Base-by-base conservation (phyloP, 1,284 basidiomycete genomes). In the Marasmius oreades region DNA sequence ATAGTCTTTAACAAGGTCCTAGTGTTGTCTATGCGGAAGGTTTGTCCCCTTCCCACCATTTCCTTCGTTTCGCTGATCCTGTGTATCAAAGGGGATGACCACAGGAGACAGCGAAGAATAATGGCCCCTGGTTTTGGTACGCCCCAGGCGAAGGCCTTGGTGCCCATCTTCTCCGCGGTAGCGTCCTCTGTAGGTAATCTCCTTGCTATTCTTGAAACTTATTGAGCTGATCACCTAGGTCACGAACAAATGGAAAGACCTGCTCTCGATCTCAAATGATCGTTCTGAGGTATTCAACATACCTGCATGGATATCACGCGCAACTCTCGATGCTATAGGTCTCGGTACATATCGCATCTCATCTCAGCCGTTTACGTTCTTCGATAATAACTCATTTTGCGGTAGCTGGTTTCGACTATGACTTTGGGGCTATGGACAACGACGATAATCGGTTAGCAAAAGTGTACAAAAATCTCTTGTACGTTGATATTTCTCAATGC, bases 261-360 rank as follows among this genome's bases (percentile, higher is more conserved):
- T 53, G 7, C 39, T 59, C 0, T 31, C 43, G 10, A n/a, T 24
- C 61, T 70, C 3, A 64, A 79, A 60, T 0, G 66, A 69, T 3
- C 63, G 69, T 3, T 68, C 70, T 1, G 63, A 53, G n/a, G 68
- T 76, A 20, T 56, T 82, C 11, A 72, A 86, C 59, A 59, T 78
- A 10, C 62, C 70, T 11, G 18, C 55, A 7, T 79, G 75, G 74
- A 51, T 71, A 20, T 72, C 74, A 34, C 70, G 73, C 11, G 74
- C 73, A 2, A 71, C 76, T 11, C 59, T 80, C 48, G 79, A 80
- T 66, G 73, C 74, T 10, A 76, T 80, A 37, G 79, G 77, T 5
- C 67, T 73, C 64, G 74, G 78, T 76, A 54, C 1, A 55, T 36
- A 28, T 5, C 24, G 7, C 4, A 26, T 16, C 20, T 16, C n/a